Percentiles rank a stretch among this genome's conserved stretches.
These are phyloP conservation scores for Coemansia furcata DNA, from an alignment of 192 early-diverging fungal species.

Conservation along the genomic window DNA sequence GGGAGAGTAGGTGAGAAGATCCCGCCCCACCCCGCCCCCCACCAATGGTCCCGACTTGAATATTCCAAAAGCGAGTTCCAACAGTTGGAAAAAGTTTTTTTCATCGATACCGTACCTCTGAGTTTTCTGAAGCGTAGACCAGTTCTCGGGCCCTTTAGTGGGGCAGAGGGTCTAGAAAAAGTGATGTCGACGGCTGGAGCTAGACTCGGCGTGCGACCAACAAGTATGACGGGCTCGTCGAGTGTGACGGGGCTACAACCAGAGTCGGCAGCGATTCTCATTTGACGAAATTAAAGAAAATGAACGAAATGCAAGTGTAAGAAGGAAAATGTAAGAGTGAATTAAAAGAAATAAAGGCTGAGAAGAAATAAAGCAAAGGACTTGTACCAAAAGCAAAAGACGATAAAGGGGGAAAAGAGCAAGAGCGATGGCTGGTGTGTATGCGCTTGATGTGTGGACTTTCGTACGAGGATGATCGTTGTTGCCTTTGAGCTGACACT, in stretches of 20 bases:
- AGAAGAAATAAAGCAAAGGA: not conserved
- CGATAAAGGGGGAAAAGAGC: not conserved
- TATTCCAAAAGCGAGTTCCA: not conserved
- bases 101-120: constrained; percentile 26
- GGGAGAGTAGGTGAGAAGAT: not conserved
- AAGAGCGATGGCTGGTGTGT: not conserved
- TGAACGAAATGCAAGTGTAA: constrained; percentile 2
- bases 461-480: not conserved
- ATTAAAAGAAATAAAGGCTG: not conserved
- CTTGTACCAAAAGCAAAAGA: not conserved
- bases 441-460: not conserved
- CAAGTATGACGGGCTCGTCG: constrained; percentile 25
- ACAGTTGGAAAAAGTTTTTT: not conserved
- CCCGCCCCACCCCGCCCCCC: not conserved
- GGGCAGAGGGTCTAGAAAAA: constrained; percentile 43
- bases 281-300: constrained; percentile 4
- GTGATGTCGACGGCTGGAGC: constrained; percentile 54
- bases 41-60: not conserved
- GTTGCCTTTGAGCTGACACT: not conserved
- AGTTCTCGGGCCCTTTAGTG: constrained; percentile 33
- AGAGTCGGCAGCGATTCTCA: constrained; percentile 15
- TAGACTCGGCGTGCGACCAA: constrained; percentile 40
- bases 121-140: constrained; percentile 44
- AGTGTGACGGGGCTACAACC: constrained; percentile 6
- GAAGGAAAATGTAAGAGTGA: not conserved